These are phyloP conservation scores for Tricladium varicosporioides DNA, from an alignment of 2,329 filamentous ascomycete genomes.

Conservation along the genomic window DNA sequence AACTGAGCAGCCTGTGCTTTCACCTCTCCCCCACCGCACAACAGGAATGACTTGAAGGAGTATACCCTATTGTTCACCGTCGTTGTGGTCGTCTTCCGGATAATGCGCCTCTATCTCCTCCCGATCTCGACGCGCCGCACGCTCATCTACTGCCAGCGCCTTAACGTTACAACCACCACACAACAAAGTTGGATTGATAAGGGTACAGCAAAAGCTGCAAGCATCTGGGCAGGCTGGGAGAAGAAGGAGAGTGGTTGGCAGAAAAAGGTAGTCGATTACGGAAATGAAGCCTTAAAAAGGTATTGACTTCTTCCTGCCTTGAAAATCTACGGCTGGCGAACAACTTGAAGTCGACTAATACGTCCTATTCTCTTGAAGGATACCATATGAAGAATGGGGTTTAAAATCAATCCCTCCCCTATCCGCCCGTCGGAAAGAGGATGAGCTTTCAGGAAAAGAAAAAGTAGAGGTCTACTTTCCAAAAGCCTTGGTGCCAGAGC, in stretches of 20 bases:
- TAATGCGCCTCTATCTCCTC: conserved; percentile 90
- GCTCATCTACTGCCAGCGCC: conserved; percentile 85
- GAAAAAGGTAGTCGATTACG: conserved; percentile 79
- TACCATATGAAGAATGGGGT: conserved; percentile 97
- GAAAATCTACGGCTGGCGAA: no score
- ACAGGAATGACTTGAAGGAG: conserved; percentile 3
- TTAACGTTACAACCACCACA: conserved; percentile 54
- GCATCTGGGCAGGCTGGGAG: conserved; percentile 86
- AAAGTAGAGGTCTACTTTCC: conserved; percentile 78
- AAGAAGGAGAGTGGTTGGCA: conserved; percentile 83
- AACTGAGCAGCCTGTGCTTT: not conserved
- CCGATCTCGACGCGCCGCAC: conserved; percentile 89
- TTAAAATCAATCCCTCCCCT: conserved; percentile 90
- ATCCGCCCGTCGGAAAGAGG: conserved; percentile 61
- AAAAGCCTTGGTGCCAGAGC: conserved; percentile 61
- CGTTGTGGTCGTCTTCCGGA: conserved; percentile 7
- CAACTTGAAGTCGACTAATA: no score
- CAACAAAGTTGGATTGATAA: conserved; percentile 63
- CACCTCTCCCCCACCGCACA: not conserved
- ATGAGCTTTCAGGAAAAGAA: conserved; percentile 60
- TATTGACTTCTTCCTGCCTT: no score
- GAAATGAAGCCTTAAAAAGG: conserved; percentile 75
- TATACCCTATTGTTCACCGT: not conserved
- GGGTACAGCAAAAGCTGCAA: conserved; percentile 66
- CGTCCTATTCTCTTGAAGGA: conserved; percentile 41